Evolutionary conservation across 768 basidiomycete species (phyloP).

Genomic region (Naganishia onofrii): DNA sequence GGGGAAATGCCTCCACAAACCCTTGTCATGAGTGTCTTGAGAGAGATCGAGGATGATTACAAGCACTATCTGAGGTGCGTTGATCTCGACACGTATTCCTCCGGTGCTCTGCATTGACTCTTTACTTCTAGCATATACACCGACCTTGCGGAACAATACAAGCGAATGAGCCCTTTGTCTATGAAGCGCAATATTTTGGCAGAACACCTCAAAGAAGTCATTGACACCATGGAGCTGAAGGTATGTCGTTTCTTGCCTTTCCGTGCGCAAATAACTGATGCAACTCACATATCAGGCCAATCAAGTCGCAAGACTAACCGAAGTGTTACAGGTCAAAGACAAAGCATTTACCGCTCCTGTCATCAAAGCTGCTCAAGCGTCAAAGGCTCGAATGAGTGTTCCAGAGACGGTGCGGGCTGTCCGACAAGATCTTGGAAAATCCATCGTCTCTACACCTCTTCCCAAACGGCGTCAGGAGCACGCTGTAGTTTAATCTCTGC

Average conservation of each 20-base stretch:
- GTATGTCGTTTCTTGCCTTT: slow-evolving; percentile 53
- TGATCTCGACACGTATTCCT: neutral
- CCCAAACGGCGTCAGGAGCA: slow-evolving; percentile 13
- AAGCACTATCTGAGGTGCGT: slow-evolving; percentile 86
- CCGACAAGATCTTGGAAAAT: slow-evolving; percentile 30
- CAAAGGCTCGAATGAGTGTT: slow-evolving; percentile 31
- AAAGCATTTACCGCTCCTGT: slow-evolving; percentile 28
- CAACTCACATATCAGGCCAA: slow-evolving; percentile 17
- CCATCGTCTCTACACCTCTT: slow-evolving; percentile 19
- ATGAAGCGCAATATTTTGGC: slow-evolving; percentile 85
- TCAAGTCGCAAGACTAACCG: slow-evolving; percentile 32
- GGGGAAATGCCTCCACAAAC: slow-evolving; percentile 77
- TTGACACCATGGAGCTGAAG: slow-evolving; percentile 88
- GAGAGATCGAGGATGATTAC: slow-evolving; percentile 93
- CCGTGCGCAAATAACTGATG: neutral
- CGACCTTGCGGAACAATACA: slow-evolving; percentile 90
- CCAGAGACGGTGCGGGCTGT: slow-evolving; percentile 32
- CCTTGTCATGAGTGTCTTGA: slow-evolving; percentile 72
- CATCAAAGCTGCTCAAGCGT: slow-evolving; percentile 29
- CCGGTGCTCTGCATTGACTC: neutral
- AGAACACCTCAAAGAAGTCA: slow-evolving; percentile 81
- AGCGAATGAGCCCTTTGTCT: slow-evolving; percentile 76
- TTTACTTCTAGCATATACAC: slow-evolving; percentile 68
- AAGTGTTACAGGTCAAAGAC: slow-evolving; percentile 27
- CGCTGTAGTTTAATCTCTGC: slow-evolving; percentile 3